Evolutionary conservation across 2,329 filamentous ascomycete species (phyloP), one percentile per base, ranked within the genome.

Genomic region (Aspergillus sergii): DNA sequence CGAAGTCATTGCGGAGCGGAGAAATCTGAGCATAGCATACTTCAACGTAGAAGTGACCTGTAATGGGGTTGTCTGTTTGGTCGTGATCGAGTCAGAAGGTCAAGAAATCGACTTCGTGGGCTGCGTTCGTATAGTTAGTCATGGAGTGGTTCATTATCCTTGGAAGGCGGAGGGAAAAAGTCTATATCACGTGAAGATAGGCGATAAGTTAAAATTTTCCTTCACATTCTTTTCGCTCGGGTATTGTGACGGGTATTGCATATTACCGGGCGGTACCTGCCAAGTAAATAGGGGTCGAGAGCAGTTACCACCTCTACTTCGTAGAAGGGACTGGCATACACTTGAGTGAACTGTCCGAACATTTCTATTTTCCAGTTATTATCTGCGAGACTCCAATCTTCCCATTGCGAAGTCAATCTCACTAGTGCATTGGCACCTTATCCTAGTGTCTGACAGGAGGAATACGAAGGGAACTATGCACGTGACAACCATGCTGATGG

Each of bases 1-100:
- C 57, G 73, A 69, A 72, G 85, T 82, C 87, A 91, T 91, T 75
- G 79, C 82, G 77, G 81, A 78, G 77, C 80, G 81, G 57, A 84
- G 61, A 39, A 72, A 65, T 66, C 73, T 76, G 50, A 80, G 73
- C 80, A 82, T 82, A 74, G 60, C 76, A 78, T 77, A 62, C 57
- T 69, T 61, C 46, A 45, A 45, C 45, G 46, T 3, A 45, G n/a
- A 16, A 19, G 45, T 3, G 26, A 23, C 6, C 7, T 21, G 16
- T 2, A 14, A 21, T 43, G 26, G 30, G 11, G 9, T 32, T 21
- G 60, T 60, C 30, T 14, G 60, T 60, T 23, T 23, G 39, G n/a
- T 21, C 21, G n/a, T 26, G 55, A 16, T 28, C 8, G 43, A 58
- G 51, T 58, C 14, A 36, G 28, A 46, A 10, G 32, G 41, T 41